phyloP scores from a whole-genome alignment of 139 green algal genomes.

The Marvania coccoides region DNA sequence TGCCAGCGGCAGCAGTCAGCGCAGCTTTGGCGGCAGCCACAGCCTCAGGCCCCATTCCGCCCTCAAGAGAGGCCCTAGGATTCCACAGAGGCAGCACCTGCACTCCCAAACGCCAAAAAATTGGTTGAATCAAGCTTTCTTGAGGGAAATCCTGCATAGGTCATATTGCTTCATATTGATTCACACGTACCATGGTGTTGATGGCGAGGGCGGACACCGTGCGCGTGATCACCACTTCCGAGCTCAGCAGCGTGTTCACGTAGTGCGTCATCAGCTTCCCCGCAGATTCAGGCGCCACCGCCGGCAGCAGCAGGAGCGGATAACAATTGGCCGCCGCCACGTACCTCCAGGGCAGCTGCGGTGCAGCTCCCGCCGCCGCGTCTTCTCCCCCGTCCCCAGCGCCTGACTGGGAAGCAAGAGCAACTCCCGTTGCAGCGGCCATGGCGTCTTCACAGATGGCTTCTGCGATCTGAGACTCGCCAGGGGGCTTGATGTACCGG shows the following conservation, averaged over 20 bases:
- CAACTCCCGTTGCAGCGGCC: not conserved
- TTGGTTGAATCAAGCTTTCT: no score
- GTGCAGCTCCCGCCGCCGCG: not conserved
- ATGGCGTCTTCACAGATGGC: not conserved
- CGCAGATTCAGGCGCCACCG: conserved; percentile 3
- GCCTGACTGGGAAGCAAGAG: no score
- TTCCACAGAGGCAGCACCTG: no score
- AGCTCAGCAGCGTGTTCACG: not conserved
- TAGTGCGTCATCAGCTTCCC: conserved; percentile 23
- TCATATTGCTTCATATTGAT: no score
- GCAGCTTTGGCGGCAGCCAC: no score
- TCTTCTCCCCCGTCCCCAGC: no score
- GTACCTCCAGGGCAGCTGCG: conserved; percentile 55
- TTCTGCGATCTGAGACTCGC: not conserved
- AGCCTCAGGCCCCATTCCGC: not conserved
- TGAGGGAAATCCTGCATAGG: no score
- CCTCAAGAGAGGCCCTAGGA: no score
- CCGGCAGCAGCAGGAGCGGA: conserved; percentile 47
- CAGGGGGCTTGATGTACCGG: conserved; percentile 2
- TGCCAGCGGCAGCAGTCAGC: no score
- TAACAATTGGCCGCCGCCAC: conserved; percentile 40
- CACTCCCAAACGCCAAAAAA: no score
- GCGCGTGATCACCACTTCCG: not conserved
- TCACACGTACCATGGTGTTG: not conserved
- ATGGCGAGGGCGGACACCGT: conserved; percentile 24